Evolutionary conservation across 192 early-diverging fungal genomes (phyloP).

Genomic region (Coemansia reversa): DNA sequence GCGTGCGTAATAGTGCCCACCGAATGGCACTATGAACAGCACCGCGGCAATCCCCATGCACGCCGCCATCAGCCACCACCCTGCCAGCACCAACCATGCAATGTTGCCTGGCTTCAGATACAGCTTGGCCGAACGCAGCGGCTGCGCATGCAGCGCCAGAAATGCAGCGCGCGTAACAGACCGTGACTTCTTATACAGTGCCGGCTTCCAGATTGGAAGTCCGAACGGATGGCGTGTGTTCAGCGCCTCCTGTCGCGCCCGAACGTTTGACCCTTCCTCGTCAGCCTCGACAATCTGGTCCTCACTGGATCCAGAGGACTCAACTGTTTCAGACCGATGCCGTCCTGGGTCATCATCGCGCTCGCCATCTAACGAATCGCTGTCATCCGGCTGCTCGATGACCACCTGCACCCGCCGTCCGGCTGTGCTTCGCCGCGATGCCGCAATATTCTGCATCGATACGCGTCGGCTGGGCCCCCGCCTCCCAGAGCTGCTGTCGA

Average conservation of each 20-base stretch:
- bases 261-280: conserved; percentile 47
- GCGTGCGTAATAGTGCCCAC: conserved; percentile 59
- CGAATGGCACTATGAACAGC: conserved; percentile 57
- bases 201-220: conserved; percentile 94
- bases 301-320: conserved; percentile 24
- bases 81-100: conserved; percentile 83
- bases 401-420: conserved; percentile 24
- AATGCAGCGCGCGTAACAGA: conserved; percentile 79
- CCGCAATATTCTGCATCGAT: conserved; percentile 24
- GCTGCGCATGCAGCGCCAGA: conserved; percentile 74
- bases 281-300: conserved; percentile 27
- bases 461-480: conserved; percentile 17
- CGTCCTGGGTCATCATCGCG: conserved; percentile 9
- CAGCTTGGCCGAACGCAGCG: conserved; percentile 59
- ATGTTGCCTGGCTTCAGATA: conserved; percentile 83
- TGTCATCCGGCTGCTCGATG: conserved; percentile 17
- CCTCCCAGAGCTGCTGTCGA: neutral
- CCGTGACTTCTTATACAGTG: conserved; percentile 92
- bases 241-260: conserved; percentile 63
- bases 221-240: conserved; percentile 91
- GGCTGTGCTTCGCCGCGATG: conserved; percentile 28
- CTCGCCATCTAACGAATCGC: conserved; percentile 15
- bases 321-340: conserved; percentile 22
- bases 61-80: conserved; percentile 82
- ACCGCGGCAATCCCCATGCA: conserved; percentile 62